Evolutionary conservation across 306 rosid species (phyloP).

Genomic region (Vigna reflexopilosa): DNA sequence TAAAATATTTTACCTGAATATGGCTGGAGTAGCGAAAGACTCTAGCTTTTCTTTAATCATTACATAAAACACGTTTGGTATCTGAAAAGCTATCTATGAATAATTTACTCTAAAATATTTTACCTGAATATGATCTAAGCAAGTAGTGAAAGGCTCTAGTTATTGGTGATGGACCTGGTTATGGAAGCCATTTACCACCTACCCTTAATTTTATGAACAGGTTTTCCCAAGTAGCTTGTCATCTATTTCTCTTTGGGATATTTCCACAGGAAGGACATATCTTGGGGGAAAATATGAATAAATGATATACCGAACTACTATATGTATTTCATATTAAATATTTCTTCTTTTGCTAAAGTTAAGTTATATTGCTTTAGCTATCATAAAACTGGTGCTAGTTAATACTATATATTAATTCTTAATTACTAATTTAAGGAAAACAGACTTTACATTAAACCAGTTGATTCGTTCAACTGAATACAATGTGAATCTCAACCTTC

Average conservation of each 20-base stretch:
- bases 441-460: constrained; percentile 1
- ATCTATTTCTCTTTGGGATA: neutral
- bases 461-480: constrained; percentile 26
- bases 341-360: neutral
- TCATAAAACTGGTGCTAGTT: constrained; percentile 16
- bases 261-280: neutral
- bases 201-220: neutral
- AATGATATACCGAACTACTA: constrained; percentile 10
- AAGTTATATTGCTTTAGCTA: neutral
- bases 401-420: neutral
- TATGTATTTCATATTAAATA: neutral
- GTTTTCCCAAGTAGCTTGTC: neutral
- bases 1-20: neutral
- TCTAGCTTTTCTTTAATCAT: neutral
- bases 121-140: neutral
- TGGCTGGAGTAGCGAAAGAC: neutral
- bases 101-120: neutral
- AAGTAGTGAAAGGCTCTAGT: neutral
- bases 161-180: constrained; percentile 3
- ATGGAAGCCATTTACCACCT: neutral
- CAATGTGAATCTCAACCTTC: constrained; percentile 35
- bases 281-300: constrained; percentile 12
- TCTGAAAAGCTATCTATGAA: neutral
- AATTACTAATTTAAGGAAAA: constrained; percentile 4
- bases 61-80: too few relatives aligned